Evolutionary conservation across 31 red algal genomes (phyloP), one percentile per base, ranked within the genome.

Genomic region (Asparagopsis taxiformis): DNA sequence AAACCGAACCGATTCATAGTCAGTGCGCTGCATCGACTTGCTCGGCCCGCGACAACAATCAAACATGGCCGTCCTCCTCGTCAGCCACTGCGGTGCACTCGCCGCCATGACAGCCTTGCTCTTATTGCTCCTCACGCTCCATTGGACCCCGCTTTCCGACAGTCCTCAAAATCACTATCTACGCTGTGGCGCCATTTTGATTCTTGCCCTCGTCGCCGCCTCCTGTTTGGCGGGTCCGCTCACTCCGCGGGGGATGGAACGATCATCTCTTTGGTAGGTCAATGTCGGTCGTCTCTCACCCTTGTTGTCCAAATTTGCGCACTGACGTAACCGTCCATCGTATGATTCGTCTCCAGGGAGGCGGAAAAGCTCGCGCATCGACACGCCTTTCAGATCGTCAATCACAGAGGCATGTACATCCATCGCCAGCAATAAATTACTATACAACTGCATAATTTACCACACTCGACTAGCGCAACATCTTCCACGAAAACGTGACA

Each of bases 401-500:
- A 70, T 20, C 62, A 64, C 55, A 21, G 77, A 36, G 53, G 30
- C 77, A 68, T 72, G 68, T 72, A 72, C 68, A 72, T 72, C 39
- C 17, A 62, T 16, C 7, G 4, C 52, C 52, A 24, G 21, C 52
- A 55, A 24, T 2, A 5, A 44, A 31, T 51, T 22, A 63, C 31
- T n/a, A n/a, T n/a, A n/a, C n/a, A n/a, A n/a, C n/a, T n/a, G n/a
- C 33, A 21, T 16, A 21, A 62, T 30, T 4, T 16, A 8, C n/a
- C 21, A 0, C n/a, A 10, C n/a, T 34, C 5, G 26, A 17, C 34
- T 30, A 62, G 34, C 34, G 59, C 68, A 68, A 22, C 28, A 96
- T 11, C 62, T 89, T 92, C 94, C 88, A 98, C 58, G 82, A 55
- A 41, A 90, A 67, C 23, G 94, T 98, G 13, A 93, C 39, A 43